Conservation (phyloP, 495 filamentous ascomycete species). For the Cudoniella acicularis region DNA sequence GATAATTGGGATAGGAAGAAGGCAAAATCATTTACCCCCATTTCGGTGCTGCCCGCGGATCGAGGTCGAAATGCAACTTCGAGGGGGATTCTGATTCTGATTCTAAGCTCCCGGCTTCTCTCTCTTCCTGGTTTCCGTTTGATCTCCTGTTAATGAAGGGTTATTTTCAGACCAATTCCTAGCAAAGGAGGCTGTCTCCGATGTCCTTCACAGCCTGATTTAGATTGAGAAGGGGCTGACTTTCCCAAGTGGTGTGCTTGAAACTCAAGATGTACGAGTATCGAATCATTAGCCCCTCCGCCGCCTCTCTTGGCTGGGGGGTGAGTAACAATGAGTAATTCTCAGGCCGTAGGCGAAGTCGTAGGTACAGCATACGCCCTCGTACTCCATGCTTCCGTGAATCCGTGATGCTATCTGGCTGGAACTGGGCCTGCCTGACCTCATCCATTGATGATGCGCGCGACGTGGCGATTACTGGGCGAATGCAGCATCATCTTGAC, state of each 20-base stretch:
- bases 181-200: constrained; percentile 12
- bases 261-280: constrained; percentile 11
- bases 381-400: background rate
- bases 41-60: background rate
- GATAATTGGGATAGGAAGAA: constrained; percentile 6
- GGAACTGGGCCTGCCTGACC: background rate
- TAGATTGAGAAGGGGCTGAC: constrained; percentile 19
- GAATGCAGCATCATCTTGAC: background rate
- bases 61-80: too few relatives aligned
- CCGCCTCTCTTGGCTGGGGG: constrained; percentile 4
- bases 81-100: too few relatives aligned
- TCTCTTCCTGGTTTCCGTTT: background rate
- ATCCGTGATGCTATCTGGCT: constrained; percentile 5
- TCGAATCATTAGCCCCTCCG: background rate
- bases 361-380: background rate
- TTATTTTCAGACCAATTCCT: background rate
- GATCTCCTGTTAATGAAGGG: background rate
- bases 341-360: constrained; percentile 16
- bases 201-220: constrained; percentile 2
- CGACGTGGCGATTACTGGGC: background rate
- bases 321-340: constrained; percentile 11
- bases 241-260: constrained; percentile 9
- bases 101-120: too few relatives aligned
- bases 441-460: background rate
- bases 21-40: constrained; percentile 3